Evolutionary conservation across 768 basidiomycete genomes (phyloP).

Genomic region (Clavulina sp.): DNA sequence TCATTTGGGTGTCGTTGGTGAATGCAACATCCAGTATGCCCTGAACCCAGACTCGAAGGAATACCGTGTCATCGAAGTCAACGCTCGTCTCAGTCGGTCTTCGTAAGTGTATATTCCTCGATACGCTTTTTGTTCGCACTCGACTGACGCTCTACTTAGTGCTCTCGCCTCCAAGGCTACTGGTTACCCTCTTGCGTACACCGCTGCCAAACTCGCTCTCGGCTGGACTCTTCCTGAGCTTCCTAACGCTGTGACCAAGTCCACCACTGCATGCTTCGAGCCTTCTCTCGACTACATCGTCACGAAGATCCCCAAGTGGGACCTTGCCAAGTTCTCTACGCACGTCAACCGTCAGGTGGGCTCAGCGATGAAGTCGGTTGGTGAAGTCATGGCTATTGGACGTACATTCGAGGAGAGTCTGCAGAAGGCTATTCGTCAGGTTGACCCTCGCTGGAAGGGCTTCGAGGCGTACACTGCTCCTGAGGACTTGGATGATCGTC

Average conservation of each 20-base stretch:
- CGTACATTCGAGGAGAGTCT: slow-evolving; percentile 97
- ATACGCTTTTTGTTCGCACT: background rate
- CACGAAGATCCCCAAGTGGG: slow-evolving; percentile 99
- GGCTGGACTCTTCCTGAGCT: slow-evolving; percentile 95
- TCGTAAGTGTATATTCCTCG: slow-evolving; percentile 27
- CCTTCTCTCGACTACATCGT: slow-evolving; percentile 98
- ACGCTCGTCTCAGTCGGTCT: slow-evolving; percentile 74
- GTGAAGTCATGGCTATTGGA: slow-evolving; percentile 99
- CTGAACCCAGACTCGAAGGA: slow-evolving; percentile 83
- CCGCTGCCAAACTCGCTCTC: slow-evolving; percentile 95
- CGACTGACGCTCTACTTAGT: slow-evolving; percentile 22
- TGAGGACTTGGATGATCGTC: slow-evolving; percentile 64
- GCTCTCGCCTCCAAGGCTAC: slow-evolving; percentile 98
- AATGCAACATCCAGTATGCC: slow-evolving; percentile 98
- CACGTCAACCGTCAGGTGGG: slow-evolving; percentile 91
- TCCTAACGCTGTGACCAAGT: slow-evolving; percentile 97
- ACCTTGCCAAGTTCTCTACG: slow-evolving; percentile 87
- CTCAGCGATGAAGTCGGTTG: slow-evolving; percentile 97
- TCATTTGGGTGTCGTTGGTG: slow-evolving; percentile 80
- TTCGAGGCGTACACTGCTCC: slow-evolving; percentile 90
- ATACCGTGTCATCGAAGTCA: slow-evolving; percentile 97
- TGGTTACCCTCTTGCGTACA: slow-evolving; percentile 97
- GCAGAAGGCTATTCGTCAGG: slow-evolving; percentile 95
- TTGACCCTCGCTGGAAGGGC: slow-evolving; percentile 91
- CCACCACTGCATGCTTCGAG: slow-evolving; percentile 97